Evolutionary conservation across 305 asterid genomes (phyloP), one percentile per base, ranked within the genome.

Genomic region (Fraxinus sp.): DNA sequence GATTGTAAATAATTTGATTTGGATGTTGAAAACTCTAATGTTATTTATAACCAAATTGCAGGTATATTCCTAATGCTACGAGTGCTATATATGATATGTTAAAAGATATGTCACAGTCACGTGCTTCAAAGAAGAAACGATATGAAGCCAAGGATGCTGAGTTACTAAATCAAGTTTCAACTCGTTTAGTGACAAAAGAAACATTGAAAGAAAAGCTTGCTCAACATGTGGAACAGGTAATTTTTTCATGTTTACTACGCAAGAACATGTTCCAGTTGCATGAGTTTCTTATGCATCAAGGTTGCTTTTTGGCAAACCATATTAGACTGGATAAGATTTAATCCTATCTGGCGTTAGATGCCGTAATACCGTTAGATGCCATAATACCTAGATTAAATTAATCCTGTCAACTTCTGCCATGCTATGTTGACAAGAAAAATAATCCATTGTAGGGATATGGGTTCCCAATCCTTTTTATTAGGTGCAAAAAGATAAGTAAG

Each of bases 51-150:
- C 73, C 74, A 77, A 77, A 55, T 78, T 84, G 78, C 90, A 95
- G 98, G 92, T 95, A 95, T 88, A 92, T 95, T 83, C 95, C 97
- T 72, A 86, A 87, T 85, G 97, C 95, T 79, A 88, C 97, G 5
- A 77, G 84, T 90, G 97, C 98, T 49, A 86, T 95, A 83, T 90
- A 90, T 78, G 96, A 89, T 77, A 82, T 92, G 77, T 80, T 95
- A 79, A 90, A 95, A 86, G 93, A 90, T 81, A 89, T 89, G 91
- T 84, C 98, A 2, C 82, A 80, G 18, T 20, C 83, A 79, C 93
- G 89, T 62, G 92, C 91, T 78, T 84, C 93, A 5, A 92, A 95
- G 88, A 95, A 76, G 91, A 90, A 85, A 86, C 92, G 98, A 7
- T 89, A 32, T 57, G 87, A 81, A 79, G 89, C 78, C 52, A 88